Conservation (phyloP, 768 basidiomycete species). For the Mycena vulgaris region DNA sequence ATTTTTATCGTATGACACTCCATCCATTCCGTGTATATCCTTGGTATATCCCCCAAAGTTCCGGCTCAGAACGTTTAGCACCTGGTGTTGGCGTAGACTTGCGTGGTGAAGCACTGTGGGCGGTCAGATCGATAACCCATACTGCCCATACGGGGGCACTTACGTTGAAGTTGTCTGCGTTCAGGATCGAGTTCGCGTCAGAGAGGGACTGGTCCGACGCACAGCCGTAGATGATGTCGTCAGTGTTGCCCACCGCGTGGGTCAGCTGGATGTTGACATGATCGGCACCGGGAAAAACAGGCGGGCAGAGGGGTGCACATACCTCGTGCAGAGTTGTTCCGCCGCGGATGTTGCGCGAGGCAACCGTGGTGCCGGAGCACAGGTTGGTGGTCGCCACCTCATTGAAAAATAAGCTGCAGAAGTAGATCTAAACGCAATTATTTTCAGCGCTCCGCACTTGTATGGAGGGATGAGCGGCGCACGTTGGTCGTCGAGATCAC, state of each 20-base stretch:
- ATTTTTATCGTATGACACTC: too few relatives aligned
- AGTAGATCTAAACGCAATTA: slow-evolving; percentile 57
- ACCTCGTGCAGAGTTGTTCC: slow-evolving; percentile 65
- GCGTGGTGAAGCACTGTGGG: slow-evolving; percentile 62
- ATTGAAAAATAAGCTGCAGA: slow-evolving; percentile 63
- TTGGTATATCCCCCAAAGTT: too few relatives aligned
- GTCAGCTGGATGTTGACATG: slow-evolving; percentile 52
- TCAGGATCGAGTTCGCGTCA: slow-evolving; percentile 49
- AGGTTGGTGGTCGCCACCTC: slow-evolving; percentile 56
- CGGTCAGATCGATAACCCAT: not conserved
- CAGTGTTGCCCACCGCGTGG: slow-evolving; percentile 58
- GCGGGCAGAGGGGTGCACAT: not conserved
- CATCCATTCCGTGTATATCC: too few relatives aligned
- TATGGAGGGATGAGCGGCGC: not conserved
- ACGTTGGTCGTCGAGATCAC: slow-evolving; percentile 62
- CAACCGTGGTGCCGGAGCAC: slow-evolving; percentile 61
- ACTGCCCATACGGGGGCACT: slow-evolving; percentile 23
- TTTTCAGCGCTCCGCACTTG: not conserved
- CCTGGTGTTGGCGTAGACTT: slow-evolving; percentile 58
- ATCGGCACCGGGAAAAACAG: not conserved
- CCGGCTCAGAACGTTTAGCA: too few relatives aligned
- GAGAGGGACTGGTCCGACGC: slow-evolving; percentile 57
- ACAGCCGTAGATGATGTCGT: slow-evolving; percentile 60
- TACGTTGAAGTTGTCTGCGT: slow-evolving; percentile 67
- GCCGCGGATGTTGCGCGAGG: slow-evolving; percentile 62